These are phyloP conservation scores for Linnemannia exigua DNA, from an alignment of 192 early-diverging fungal species.

Conservation along the genomic window DNA sequence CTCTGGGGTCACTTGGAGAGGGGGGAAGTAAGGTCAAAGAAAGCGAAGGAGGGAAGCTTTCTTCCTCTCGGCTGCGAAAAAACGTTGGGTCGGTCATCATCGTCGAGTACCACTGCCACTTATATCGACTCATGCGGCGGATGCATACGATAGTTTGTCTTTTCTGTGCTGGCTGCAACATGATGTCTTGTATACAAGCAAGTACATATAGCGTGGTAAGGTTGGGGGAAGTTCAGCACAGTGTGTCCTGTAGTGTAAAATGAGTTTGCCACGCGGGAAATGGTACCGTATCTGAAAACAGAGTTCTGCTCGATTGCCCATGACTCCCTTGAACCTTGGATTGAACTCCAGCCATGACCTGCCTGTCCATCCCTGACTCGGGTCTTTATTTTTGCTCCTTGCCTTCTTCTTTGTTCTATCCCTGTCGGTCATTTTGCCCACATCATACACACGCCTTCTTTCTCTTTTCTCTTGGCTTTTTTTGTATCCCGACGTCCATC, in stretches of 20 bases:
- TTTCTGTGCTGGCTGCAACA: neutral
- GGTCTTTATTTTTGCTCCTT: neutral
- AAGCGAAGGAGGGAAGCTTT: neutral
- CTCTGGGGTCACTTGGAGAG: no score
- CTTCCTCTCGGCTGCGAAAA: neutral
- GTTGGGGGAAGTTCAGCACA: neutral
- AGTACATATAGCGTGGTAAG: neutral
- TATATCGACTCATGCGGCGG: neutral
- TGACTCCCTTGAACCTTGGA: neutral
- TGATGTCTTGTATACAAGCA: neutral
- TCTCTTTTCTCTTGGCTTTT: neutral
- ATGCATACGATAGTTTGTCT: neutral
- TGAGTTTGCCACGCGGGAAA: neutral
- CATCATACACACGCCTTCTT: no score
- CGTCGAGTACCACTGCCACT: no score
- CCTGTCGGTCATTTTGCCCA: neutral
- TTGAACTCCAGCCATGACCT: neutral
- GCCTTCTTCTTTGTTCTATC: neutral
- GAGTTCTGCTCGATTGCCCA: neutral
- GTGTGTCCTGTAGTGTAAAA: neutral
- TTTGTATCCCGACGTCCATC: neutral
- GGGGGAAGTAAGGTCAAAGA: no score
- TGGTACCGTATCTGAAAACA: neutral
- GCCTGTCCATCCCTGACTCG: slow-evolving; percentile 1
- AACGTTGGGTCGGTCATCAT: no score